These are phyloP conservation scores for Wickerhamiella australiensis DNA, from an alignment of 805 yeast species.

Conservation along the genomic window DNA sequence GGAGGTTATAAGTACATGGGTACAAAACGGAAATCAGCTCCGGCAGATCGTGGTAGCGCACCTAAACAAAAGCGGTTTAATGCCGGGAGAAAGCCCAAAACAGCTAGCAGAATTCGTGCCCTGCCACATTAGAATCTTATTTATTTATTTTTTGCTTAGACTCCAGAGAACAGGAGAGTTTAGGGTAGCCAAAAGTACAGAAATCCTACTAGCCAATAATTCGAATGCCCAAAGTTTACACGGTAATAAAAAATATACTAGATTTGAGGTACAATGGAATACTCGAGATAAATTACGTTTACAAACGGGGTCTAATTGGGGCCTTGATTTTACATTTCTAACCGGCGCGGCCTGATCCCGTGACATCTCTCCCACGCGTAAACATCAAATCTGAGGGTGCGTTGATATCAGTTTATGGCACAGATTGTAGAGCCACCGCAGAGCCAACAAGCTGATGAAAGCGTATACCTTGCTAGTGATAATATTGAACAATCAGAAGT, in stretches of 20 bases:
- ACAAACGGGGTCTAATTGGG: no score
- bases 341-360: neutral
- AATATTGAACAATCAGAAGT: neutral
- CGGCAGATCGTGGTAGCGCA: neutral
- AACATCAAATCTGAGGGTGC: neutral
- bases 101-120: neutral
- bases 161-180: no score
- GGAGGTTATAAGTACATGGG: neutral
- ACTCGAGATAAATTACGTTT: no score
- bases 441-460: neutral
- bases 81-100: neutral
- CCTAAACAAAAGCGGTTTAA: neutral
- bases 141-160: neutral
- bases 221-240: no score
- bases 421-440: neutral
- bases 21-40: neutral
- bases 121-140: neutral
- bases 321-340: neutral
- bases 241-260: no score
- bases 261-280: no score
- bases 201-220: no score
- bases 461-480: neutral
- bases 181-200: no score
- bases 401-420: neutral
- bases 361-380: slow-evolving; percentile 4